phyloP scores from a whole-genome alignment of 2,329 filamentous ascomycete genomes.

The Colletotrichum magnum region DNA sequence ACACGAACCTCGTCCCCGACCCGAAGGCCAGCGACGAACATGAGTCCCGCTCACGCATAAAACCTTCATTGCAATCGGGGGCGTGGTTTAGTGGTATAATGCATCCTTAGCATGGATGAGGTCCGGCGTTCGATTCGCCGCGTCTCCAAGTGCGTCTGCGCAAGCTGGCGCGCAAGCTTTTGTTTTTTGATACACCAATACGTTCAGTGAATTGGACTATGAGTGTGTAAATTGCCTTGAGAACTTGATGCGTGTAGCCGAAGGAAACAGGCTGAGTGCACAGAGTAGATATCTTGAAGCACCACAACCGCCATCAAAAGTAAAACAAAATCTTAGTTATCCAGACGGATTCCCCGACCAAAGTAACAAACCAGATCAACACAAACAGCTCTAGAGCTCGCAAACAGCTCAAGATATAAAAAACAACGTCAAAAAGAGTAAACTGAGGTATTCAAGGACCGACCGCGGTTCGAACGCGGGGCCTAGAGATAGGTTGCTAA shows the following conservation, averaged over 20 bases:
- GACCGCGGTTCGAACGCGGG: conserved; percentile 41
- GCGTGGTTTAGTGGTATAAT: conserved; percentile 11
- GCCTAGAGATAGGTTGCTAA: conserved; percentile 38
- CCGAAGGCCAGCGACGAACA: not conserved
- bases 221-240: too few species aligned
- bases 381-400: too few species aligned
- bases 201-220: too few species aligned
- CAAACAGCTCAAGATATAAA: too few species aligned
- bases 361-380: too few species aligned
- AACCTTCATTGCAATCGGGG: not conserved
- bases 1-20: not conserved
- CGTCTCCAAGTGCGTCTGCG: conserved; percentile 3
- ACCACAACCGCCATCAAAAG: too few species aligned
- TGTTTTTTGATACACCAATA: not conserved
- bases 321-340: too few species aligned
- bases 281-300: too few species aligned
- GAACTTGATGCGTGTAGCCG: too few species aligned
- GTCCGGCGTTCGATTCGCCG: conserved; percentile 9
- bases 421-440: not conserved
- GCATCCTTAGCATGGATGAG: conserved; percentile 7
- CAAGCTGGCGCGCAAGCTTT: not conserved
- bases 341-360: too few species aligned
- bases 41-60: not conserved
- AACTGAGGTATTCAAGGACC: not conserved
- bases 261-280: too few species aligned